phyloP scores from a whole-genome alignment of 768 basidiomycete genomes.

The Galerina marginata region DNA sequence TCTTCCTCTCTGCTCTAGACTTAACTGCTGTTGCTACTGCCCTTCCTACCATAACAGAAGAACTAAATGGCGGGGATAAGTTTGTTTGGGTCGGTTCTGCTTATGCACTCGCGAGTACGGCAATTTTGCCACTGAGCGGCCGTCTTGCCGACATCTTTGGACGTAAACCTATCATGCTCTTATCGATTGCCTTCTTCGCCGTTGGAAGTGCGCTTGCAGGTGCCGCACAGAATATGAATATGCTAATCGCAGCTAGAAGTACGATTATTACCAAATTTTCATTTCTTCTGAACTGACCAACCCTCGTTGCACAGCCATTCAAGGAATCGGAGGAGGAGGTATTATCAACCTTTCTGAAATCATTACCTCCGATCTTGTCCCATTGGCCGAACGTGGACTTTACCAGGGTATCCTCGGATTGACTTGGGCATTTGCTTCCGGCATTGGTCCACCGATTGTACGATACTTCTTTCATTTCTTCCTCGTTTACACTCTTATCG shows the following conservation, averaged over 20 bases:
- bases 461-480: conserved; percentile 10
- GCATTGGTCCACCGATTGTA: too few relatives aligned
- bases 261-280: too few relatives aligned
- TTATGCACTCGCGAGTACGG: conserved; percentile 47
- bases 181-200: conserved; percentile 41
- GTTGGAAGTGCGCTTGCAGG: conserved; percentile 52
- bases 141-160: conserved; percentile 41
- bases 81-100: conserved; percentile 52
- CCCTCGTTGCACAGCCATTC: conserved; percentile 32
- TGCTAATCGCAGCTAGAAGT: conserved; percentile 45
- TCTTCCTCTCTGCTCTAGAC: neutral
- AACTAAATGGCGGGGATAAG: conserved; percentile 35
- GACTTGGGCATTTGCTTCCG: neutral
- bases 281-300: too few relatives aligned
- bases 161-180: conserved; percentile 37
- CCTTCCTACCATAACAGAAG: conserved; percentile 31
- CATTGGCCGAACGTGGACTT: conserved; percentile 49
- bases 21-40: conserved; percentile 23
- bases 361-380: conserved; percentile 49
- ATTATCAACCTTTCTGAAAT: conserved; percentile 42
- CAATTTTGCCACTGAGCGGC: conserved; percentile 44
- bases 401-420: conserved; percentile 24
- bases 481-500: too few relatives aligned
- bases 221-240: conserved; percentile 43
- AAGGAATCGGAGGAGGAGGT: conserved; percentile 45